Evolutionary conservation across 352 stramenopile genomes (phyloP).

Genomic region (Elongisporangium anandrum): DNA sequence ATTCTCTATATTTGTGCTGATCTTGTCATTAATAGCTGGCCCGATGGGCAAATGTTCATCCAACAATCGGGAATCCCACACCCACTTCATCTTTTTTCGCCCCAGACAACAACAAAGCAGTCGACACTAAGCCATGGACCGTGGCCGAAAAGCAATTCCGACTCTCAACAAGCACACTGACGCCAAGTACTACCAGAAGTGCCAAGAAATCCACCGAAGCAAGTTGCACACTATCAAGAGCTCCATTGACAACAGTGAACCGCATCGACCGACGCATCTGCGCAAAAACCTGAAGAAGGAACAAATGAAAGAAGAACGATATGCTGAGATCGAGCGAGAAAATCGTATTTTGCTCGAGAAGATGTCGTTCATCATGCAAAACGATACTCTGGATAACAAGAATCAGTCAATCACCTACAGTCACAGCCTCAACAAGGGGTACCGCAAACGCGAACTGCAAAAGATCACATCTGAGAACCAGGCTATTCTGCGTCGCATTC

Average conservation of each 20-base stretch:
- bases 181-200: slow-evolving; percentile 84
- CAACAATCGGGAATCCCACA: too few relatives aligned
- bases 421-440: slow-evolving; percentile 82
- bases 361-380: slow-evolving; percentile 96
- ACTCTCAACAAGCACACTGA: slow-evolving; percentile 88
- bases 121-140: slow-evolving; percentile 45
- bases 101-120: not conserved
- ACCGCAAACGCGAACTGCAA: slow-evolving; percentile 80
- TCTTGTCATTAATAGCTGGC: not conserved
- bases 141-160: slow-evolving; percentile 78
- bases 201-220: slow-evolving; percentile 75
- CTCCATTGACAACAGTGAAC: slow-evolving; percentile 93
- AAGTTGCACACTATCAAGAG: slow-evolving; percentile 90
- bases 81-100: too few relatives aligned
- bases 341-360: slow-evolving; percentile 97
- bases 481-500: slow-evolving; percentile 85
- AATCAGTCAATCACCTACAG: slow-evolving; percentile 71
- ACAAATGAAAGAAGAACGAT: slow-evolving; percentile 95
- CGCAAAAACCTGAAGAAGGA: slow-evolving; percentile 96
- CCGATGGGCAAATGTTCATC: too few relatives aligned
- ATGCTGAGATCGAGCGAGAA: slow-evolving; percentile 94
- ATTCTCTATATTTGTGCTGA: not conserved
- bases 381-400: slow-evolving; percentile 83
- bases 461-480: slow-evolving; percentile 87
- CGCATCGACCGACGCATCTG: slow-evolving; percentile 89